These are phyloP conservation scores for Hippophae tibetana DNA, from an alignment of 306 rosid species.

Conservation along the genomic window DNA sequence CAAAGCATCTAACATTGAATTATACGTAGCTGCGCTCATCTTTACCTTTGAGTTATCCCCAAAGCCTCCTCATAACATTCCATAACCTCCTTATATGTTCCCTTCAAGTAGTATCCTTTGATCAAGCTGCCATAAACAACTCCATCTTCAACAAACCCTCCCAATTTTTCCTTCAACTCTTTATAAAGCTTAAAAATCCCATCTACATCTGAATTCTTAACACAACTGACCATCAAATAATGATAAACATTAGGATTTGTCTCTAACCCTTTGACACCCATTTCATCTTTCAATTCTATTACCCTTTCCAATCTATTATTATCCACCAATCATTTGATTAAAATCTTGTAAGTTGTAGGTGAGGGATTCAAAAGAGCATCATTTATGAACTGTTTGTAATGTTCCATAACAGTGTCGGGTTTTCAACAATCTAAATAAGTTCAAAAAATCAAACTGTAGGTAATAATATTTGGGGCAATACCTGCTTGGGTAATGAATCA, in stretches of 20 bases:
- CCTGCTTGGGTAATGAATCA: constrained; percentile 92
- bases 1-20: constrained; percentile 78
- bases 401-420: constrained; percentile 12
- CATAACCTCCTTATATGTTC: too few species aligned
- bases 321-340: too few species aligned
- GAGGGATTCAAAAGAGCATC: too few species aligned
- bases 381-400: too few species aligned
- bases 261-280: constrained; percentile 47
- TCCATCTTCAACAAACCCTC: too few species aligned
- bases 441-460: constrained; percentile 76
- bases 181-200: constrained; percentile 51
- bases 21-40: constrained; percentile 42
- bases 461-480: constrained; percentile 68
- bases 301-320: constrained; percentile 26
- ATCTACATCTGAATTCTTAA: constrained; percentile 46
- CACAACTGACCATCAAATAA: constrained; percentile 72
- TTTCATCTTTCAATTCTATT: constrained; percentile 65
- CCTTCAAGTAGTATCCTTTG: too few species aligned
- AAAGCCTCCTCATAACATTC: too few species aligned
- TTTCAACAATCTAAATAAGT: constrained; percentile 83
- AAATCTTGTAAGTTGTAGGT: too few species aligned
- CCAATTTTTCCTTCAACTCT: background rate
- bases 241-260: constrained; percentile 64
- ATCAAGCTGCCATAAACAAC: too few species aligned
- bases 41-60: too few species aligned